Conservation (phyloP, 768 basidiomycete species). For the Pseudohyphozyma bogoriensis region DNA sequence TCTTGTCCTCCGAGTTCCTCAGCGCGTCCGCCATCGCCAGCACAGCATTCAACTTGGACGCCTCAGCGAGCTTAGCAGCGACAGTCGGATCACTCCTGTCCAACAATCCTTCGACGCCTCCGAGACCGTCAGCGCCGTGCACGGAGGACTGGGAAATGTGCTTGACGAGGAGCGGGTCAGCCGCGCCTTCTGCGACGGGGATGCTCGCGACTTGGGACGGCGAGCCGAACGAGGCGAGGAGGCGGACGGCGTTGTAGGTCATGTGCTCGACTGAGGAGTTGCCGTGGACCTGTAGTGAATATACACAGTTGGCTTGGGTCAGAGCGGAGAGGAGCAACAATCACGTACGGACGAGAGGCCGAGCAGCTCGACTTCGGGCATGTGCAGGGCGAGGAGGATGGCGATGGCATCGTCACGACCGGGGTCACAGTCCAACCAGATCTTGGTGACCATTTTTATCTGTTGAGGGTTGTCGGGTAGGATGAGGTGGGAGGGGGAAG, state of each 20-base stretch:
- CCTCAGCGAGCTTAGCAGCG: conserved; percentile 43
- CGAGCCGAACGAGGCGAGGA: conserved; percentile 64
- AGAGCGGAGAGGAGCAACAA: neutral
- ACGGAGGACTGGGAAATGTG: conserved; percentile 41
- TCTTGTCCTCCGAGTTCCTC: conserved; percentile 47
- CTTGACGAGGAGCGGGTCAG: conserved; percentile 32
- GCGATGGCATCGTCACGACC: conserved; percentile 49
- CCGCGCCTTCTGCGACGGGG: conserved; percentile 53
- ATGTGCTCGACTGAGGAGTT: conserved; percentile 51
- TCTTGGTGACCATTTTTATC: neutral
- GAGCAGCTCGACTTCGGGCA: conserved; percentile 55
- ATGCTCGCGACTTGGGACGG: conserved; percentile 50
- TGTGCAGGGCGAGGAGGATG: conserved; percentile 63
- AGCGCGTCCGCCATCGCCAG: conserved; percentile 42
- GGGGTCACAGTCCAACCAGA: conserved; percentile 16
- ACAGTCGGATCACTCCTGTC: conserved; percentile 1
- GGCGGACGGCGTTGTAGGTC: conserved; percentile 66
- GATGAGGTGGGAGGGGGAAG: too few species aligned
- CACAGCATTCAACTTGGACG: conserved; percentile 45
- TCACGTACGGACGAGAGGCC: conserved; percentile 65
- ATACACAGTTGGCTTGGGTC: too few species aligned
- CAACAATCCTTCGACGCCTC: conserved; percentile 66
- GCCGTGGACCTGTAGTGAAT: conserved; percentile 53
- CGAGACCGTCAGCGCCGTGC: conserved; percentile 71
- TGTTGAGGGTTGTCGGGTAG: too few species aligned